Base-by-base conservation (phyloP, 805 yeast species). In the Sungouiella blattae region DNA sequence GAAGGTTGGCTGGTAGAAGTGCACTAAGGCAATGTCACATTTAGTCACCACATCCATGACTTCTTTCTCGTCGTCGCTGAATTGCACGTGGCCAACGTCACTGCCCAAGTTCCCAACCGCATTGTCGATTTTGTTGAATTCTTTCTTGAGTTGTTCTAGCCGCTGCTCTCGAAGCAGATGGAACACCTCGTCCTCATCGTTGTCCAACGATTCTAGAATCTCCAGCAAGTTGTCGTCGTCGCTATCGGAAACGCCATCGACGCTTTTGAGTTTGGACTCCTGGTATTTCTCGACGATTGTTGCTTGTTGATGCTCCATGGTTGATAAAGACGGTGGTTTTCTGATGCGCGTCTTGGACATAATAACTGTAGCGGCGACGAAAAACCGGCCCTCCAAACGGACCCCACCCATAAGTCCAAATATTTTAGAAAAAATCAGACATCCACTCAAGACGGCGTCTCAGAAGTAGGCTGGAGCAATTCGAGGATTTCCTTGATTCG, bases 1-100 rank as follows among this genome's bases (percentile, higher is more conserved):
- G 49, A 87, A 86, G 18, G 64, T 59, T 6, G 77, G 76, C 41
- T 80, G 78, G 50, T 69, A 78, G 50, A 86, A 83, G 46, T 83
- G 85, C 4, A 85, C 69, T 2, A 69, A 67, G 8, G 52, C 45
- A 4, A 31, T 12, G 16, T 63, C 66, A 2, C 63, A 50, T 0
- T 56, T 51, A 5, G 79, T 59, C 1, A 82, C 76, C 2, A 61
- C 49, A 29, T 71, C 69, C 62, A 85, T 69, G 18, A 83, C 59
- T 31, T 69, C 71, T 37, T 76, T 75, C 53, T 85, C 94, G 22
- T 69, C 68, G 1, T 52, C 49, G 5, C 75, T 40, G 1, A 60
- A 59, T 22, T 58, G 39, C 16, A 47, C 40, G 7, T 34, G 21
- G n/a, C 50, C 52, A 47, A 63, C 62, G 3, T 74, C 71, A 7